A percentile compares a stretch with the other conserved stretches of the same genome.
These are phyloP conservation scores for Domatiomyces catenatus DNA, from an alignment of 2,329 filamentous ascomycete species.

Conservation along the genomic window DNA sequence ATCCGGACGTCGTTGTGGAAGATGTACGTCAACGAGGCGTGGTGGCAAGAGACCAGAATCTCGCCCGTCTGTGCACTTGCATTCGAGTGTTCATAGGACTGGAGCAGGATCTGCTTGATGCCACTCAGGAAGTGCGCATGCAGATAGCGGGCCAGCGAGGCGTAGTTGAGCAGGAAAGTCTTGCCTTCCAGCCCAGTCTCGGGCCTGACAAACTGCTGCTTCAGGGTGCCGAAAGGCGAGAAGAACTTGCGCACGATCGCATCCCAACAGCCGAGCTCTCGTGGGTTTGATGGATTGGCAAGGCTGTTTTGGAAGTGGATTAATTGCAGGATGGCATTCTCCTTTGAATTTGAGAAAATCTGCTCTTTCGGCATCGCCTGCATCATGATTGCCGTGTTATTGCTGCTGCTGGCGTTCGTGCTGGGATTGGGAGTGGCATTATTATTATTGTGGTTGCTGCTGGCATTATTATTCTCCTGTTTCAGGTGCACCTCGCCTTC, in stretches of 20 bases:
- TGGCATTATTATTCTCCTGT: slow-evolving; percentile 14
- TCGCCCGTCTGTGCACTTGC: slow-evolving; percentile 45
- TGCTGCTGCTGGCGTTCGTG: slow-evolving; percentile 21
- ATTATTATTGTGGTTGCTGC: slow-evolving; percentile 17
- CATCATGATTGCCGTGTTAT: slow-evolving; percentile 25
- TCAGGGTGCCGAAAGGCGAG: slow-evolving; percentile 58
- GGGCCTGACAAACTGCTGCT: slow-evolving; percentile 41
- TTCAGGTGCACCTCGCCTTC: slow-evolving; percentile 16
- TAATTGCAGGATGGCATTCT: slow-evolving; percentile 35
- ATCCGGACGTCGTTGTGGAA: slow-evolving; percentile 73
- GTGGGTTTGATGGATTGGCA: slow-evolving; percentile 32
- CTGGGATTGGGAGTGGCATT: slow-evolving; percentile 20
- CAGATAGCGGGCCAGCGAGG: slow-evolving; percentile 76
- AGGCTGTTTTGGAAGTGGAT: slow-evolving; percentile 43
- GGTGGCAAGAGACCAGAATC: slow-evolving; percentile 59
- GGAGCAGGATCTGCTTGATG: slow-evolving; percentile 70
- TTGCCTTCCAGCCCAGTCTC: slow-evolving; percentile 40
- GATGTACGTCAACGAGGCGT: slow-evolving; percentile 74
- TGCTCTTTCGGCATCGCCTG: slow-evolving; percentile 21
- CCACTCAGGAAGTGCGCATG: slow-evolving; percentile 78
- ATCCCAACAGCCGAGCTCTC: slow-evolving; percentile 64
- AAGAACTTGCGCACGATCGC: slow-evolving; percentile 70
- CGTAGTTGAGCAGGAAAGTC: slow-evolving; percentile 70
- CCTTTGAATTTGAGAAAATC: slow-evolving; percentile 21
- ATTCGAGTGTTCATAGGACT: slow-evolving; percentile 55